Percentiles rank a stretch among this genome's conserved stretches.
Conservation (phyloP, 768 basidiomycete genomes). For the Leccinum broughii region DNA sequence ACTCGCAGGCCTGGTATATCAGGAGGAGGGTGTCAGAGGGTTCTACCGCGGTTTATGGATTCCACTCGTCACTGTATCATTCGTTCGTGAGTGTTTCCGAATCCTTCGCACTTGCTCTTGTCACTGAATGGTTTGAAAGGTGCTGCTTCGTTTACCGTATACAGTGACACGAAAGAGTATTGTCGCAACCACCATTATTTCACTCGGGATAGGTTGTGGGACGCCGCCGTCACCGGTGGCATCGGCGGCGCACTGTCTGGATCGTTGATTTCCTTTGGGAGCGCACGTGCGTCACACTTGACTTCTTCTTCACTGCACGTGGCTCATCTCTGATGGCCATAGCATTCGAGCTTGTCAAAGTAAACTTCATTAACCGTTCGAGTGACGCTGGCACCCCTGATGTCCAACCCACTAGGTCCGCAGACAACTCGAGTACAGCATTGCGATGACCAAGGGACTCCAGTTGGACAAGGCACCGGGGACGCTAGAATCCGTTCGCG, state of each 20-base stretch:
- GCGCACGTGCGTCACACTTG: constrained; percentile 68
- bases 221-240: constrained; percentile 77
- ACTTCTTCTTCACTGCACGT: constrained; percentile 17
- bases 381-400: constrained; percentile 10
- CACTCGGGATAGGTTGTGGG: constrained; percentile 55
- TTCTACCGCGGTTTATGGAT: constrained; percentile 93
- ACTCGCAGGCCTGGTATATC: constrained; percentile 71
- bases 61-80: constrained; percentile 92
- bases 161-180: constrained; percentile 78
- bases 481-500: constrained; percentile 74
- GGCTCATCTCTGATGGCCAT: constrained; percentile 8
- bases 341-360: constrained; percentile 97
- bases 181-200: constrained; percentile 62
- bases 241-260: constrained; percentile 88
- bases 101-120: background rate
- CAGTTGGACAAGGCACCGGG: constrained; percentile 74
- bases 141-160: constrained; percentile 90
- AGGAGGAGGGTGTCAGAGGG: constrained; percentile 83
- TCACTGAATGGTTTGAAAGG: constrained; percentile 43
- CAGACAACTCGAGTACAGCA: constrained; percentile 88
- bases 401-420: constrained; percentile 57
- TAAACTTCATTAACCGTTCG: constrained; percentile 32
- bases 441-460: constrained; percentile 77
- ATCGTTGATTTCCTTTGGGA: constrained; percentile 83
- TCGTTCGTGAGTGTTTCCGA: constrained; percentile 73